These are phyloP conservation scores for Tetrahymena thermophila DNA, from an alignment of 73 alveolate species.

Conservation along the genomic window DNA sequence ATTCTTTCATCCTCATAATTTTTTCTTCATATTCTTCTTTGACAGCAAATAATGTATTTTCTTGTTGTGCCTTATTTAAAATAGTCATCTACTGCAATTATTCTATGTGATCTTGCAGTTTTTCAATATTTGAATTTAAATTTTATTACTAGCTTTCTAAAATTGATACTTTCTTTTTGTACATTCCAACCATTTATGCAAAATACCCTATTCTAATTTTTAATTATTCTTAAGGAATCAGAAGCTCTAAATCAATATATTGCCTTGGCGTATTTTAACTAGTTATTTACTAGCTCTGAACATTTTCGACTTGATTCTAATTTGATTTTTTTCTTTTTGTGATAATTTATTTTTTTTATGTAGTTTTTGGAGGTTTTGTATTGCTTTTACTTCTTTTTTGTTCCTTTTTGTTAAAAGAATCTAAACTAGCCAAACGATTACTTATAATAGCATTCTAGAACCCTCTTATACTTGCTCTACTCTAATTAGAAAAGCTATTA, in stretches of 20 bases:
- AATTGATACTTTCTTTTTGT: neutral
- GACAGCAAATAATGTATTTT: neutral
- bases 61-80: neutral
- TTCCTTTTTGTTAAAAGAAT: neutral
- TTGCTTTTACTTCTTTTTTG: neutral
- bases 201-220: neutral
- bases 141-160: neutral
- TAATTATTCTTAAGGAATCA: neutral
- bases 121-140: neutral
- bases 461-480: neutral
- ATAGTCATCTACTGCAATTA: neutral
- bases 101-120: neutral
- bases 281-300: neutral
- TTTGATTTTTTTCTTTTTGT: neutral
- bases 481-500: neutral
- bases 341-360: neutral
- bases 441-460: neutral
- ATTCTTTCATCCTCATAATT: neutral
- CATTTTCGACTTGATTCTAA: neutral
- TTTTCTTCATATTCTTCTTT: neutral
- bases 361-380: neutral
- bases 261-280: neutral
- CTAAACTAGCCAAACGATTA: neutral
- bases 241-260: neutral
- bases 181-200: neutral